phyloP scores from a whole-genome alignment of 169 alveolate species.

The Babesia gibsoni region DNA sequence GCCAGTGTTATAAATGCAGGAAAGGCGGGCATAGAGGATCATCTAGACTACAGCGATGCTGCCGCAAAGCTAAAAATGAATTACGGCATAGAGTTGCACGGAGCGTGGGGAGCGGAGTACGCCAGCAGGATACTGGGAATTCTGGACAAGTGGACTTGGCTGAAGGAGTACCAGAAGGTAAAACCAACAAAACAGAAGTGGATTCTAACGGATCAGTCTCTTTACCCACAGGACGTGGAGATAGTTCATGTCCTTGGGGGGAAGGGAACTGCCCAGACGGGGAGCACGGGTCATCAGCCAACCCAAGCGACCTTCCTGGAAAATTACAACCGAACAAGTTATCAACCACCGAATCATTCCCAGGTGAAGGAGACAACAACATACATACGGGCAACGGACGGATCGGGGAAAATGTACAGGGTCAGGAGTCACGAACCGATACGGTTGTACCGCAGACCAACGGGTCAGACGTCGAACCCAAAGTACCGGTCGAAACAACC shows the following conservation, averaged over 20 bases:
- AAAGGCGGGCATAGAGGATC: conserved; percentile 43
- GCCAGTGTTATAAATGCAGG: conserved; percentile 66
- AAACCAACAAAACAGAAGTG: conserved; percentile 52
- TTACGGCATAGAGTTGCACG: conserved; percentile 72
- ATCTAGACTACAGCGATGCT: conserved; percentile 69
- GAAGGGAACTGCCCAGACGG: too few relatives aligned
- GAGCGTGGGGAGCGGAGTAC: conserved; percentile 77
- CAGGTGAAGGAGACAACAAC: too few relatives aligned
- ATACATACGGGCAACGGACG: too few relatives aligned
- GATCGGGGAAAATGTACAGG: too few relatives aligned
- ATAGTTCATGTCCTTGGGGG: conserved; percentile 51
- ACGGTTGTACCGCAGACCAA: too few relatives aligned
- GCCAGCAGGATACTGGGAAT: conserved; percentile 66
- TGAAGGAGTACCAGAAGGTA: conserved; percentile 17
- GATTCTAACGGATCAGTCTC: conserved; percentile 63
- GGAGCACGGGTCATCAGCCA: too few relatives aligned
- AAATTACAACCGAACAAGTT: too few relatives aligned
- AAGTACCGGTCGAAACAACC: too few relatives aligned
- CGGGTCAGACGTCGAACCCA: too few relatives aligned
- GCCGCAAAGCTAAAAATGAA: conserved; percentile 66
- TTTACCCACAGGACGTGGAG: conserved; percentile 65
- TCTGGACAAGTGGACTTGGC: conserved; percentile 53
- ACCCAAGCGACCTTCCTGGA: too few relatives aligned
- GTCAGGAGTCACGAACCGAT: too few relatives aligned
- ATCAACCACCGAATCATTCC: too few relatives aligned